phyloP scores from a whole-genome alignment of 805 yeast genomes.

The Sugiyamaella floridensis region DNA sequence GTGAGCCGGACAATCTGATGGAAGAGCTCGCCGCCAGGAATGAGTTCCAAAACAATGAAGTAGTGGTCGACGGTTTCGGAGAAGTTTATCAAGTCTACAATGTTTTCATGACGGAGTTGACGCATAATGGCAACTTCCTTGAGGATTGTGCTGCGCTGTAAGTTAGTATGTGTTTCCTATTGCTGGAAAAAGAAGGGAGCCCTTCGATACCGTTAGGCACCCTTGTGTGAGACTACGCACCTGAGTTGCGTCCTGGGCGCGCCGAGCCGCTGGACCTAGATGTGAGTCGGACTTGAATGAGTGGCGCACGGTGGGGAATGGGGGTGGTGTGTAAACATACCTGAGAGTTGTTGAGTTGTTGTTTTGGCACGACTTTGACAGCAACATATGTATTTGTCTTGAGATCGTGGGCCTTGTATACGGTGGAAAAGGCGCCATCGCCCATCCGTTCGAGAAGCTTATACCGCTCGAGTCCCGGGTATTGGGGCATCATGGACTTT shows the following conservation, averaged over 20 bases:
- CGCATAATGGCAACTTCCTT: slow-evolving; percentile 74
- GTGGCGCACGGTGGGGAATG: not conserved
- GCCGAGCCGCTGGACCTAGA: slow-evolving; percentile 1
- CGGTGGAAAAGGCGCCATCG: slow-evolving; percentile 83
- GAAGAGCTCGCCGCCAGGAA: slow-evolving; percentile 75
- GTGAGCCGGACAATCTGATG: slow-evolving; percentile 73
- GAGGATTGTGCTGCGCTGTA: slow-evolving; percentile 44
- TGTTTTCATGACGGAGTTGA: slow-evolving; percentile 52
- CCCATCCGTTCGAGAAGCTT: slow-evolving; percentile 38
- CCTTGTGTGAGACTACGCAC: slow-evolving; percentile 1
- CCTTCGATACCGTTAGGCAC: not conserved
- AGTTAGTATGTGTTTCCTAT: not conserved
- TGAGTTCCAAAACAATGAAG: slow-evolving; percentile 59
- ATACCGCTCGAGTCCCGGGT: slow-evolving; percentile 35
- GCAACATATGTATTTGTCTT: slow-evolving; percentile 49
- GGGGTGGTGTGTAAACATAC: slow-evolving; percentile 19
- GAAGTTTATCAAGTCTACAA: slow-evolving; percentile 49
- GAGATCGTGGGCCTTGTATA: slow-evolving; percentile 60
- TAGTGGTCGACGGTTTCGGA: slow-evolving; percentile 48
- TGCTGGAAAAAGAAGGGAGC: not conserved
- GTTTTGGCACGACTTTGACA: slow-evolving; percentile 66
- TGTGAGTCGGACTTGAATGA: slow-evolving; percentile 2
- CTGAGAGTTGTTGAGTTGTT: slow-evolving; percentile 36
- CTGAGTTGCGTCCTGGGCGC: slow-evolving; percentile 4
- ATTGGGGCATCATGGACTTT: slow-evolving; percentile 27